phyloP scores from a whole-genome alignment of 169 alveolate genomes.

The Cryptosporidium felis region DNA sequence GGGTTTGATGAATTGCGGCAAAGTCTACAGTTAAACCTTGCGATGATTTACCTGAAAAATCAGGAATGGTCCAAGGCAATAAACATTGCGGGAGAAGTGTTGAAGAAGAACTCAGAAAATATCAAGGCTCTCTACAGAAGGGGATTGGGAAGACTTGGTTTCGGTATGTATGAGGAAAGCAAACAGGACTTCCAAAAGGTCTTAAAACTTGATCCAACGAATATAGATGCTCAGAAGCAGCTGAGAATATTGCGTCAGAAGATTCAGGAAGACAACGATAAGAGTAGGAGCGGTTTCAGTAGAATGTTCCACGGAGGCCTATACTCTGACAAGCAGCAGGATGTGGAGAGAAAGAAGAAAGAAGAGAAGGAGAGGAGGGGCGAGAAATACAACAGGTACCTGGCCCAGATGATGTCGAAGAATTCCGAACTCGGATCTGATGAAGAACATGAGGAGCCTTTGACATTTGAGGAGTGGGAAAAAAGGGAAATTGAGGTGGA shows the following conservation, averaged over 20 bases:
- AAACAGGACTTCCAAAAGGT: slow-evolving; percentile 70
- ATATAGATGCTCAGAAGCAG: slow-evolving; percentile 74
- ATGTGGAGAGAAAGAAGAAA: slow-evolving; percentile 75
- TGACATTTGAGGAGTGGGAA: slow-evolving; percentile 78
- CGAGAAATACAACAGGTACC: slow-evolving; percentile 77
- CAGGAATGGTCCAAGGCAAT: slow-evolving; percentile 75
- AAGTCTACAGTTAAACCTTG: slow-evolving; percentile 71
- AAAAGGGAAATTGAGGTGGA: slow-evolving; percentile 77
- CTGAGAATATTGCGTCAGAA: slow-evolving; percentile 69
- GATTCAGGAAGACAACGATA: slow-evolving; percentile 73
- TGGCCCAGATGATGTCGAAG: slow-evolving; percentile 72
- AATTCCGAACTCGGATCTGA: slow-evolving; percentile 68
- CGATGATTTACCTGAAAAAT: slow-evolving; percentile 73
- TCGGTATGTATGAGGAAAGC: slow-evolving; percentile 75
- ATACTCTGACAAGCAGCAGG: slow-evolving; percentile 80
- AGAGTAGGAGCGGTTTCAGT: slow-evolving; percentile 80
- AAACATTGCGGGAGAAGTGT: slow-evolving; percentile 71
- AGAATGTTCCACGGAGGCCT: slow-evolving; percentile 80
- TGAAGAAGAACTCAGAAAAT: slow-evolving; percentile 73
- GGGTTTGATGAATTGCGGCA: slow-evolving; percentile 52
- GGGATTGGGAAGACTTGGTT: slow-evolving; percentile 72
- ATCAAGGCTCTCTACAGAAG: slow-evolving; percentile 74
- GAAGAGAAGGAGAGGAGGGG: slow-evolving; percentile 78
- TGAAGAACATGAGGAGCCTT: slow-evolving; percentile 71
- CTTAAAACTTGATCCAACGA: slow-evolving; percentile 73